phyloP scores from a whole-genome alignment of 2,329 filamentous ascomycete species.

The Phaeosphaeria sp. region DNA sequence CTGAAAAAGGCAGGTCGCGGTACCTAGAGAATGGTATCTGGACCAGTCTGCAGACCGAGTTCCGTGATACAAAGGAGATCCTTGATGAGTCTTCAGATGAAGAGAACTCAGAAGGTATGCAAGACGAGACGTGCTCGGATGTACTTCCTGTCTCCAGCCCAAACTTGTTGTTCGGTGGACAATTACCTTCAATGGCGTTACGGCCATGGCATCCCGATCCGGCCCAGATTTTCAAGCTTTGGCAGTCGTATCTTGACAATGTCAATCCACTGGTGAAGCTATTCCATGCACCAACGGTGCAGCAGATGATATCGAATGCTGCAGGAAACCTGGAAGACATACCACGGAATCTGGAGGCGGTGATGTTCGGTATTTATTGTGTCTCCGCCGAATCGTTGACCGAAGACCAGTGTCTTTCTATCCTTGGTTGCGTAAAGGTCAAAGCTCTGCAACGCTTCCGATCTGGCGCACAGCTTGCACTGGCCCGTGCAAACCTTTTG shows the following conservation, averaged over 20 bases:
- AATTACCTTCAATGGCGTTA: slow-evolving; percentile 17
- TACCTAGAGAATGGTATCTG: slow-evolving; percentile 45
- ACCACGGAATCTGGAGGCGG: slow-evolving; percentile 64
- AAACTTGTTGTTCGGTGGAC: slow-evolving; percentile 28
- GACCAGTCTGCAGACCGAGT: slow-evolving; percentile 39
- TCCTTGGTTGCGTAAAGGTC: slow-evolving; percentile 62
- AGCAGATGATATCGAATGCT: slow-evolving; percentile 70
- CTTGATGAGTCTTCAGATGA: slow-evolving; percentile 42
- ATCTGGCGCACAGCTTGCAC: slow-evolving; percentile 67
- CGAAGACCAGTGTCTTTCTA: slow-evolving; percentile 61
- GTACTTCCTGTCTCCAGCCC: slow-evolving; percentile 12
- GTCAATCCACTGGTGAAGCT: slow-evolving; percentile 77
- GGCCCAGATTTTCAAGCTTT: slow-evolving; percentile 72
- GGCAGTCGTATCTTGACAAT: slow-evolving; percentile 77
- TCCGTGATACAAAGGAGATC: slow-evolving; percentile 35
- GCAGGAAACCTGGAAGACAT: slow-evolving; percentile 63
- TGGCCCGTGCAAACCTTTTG: slow-evolving; percentile 72
- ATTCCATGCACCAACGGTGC: slow-evolving; percentile 74
- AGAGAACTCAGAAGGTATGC: slow-evolving; percentile 10
- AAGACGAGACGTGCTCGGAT: not conserved
- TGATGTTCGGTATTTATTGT: slow-evolving; percentile 44
- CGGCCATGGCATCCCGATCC: slow-evolving; percentile 65
- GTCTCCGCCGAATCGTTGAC: slow-evolving; percentile 57
- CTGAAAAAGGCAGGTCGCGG: slow-evolving; percentile 34
- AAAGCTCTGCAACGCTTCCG: slow-evolving; percentile 63